Evolutionary conservation across 169 alveolate species (phyloP), one percentile per base, ranked within the genome.

Genomic region (Plasmodium adleri): DNA sequence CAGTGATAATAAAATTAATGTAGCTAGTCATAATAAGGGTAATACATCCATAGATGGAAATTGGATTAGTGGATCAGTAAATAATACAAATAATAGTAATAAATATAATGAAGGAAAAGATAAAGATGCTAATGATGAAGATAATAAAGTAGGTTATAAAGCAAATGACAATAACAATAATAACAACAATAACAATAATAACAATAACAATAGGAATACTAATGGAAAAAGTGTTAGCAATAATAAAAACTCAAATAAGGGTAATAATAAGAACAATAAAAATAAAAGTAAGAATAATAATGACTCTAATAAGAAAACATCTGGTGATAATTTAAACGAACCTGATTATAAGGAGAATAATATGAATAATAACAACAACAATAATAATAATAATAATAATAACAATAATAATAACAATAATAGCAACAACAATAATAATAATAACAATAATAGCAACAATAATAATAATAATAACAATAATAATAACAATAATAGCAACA

Each of bases 71-170:
- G 49, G 28, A 13, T 49, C 63, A 39, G 8, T 64, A 9, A 26
- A 76, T 32, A 68, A 68, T 12, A 63, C 76, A 28, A 75, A 15
- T 20, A 75, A 47, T 54, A 17, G 76, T 13, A 76, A 76, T 56
- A 76, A 64, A 50, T 63, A 63, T 24, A 50, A 32, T 43, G 66
- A 76, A 76, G 66, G 17, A 22, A 49, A 22, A 26, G 32, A 47
- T 56, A 32, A 56, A 50, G 26, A 63, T 43, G 52, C 22, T 56
- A 64, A 58, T 68, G 9, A 6, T 39, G 49, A 24, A 9, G 39
- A 64, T 64, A 64, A 26, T 64, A 45, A 24, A 9, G 13, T 13
- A 26, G 39, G 39, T 26, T 17, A 67, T 12, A 67, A 67, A 15
- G 4, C 58, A 7, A 74, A 59, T 74, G 88, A 74, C 47, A 74